Percentiles rank a stretch among this genome's conserved stretches.
These are phyloP conservation scores for Phanerodontia chrysosporium DNA, from an alignment of 768 basidiomycete genomes.

Conservation along the genomic window DNA sequence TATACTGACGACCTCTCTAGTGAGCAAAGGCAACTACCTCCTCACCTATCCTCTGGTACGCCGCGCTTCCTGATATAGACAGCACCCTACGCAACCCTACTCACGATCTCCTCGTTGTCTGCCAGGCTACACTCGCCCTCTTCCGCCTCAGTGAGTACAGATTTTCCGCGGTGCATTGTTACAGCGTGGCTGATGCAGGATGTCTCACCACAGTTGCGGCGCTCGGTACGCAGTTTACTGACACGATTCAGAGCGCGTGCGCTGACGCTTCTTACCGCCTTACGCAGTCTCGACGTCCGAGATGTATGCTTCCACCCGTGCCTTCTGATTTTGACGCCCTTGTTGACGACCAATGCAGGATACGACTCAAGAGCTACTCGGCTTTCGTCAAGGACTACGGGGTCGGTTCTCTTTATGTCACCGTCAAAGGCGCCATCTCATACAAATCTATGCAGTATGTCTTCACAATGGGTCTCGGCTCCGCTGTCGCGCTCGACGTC, in stretches of 20 bases:
- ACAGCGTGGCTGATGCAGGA: background rate
- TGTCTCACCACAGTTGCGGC: constrained; percentile 1
- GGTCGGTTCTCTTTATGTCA: constrained; percentile 6
- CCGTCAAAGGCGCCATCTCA: background rate
- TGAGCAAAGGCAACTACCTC: constrained; percentile 11
- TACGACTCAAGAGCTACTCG: constrained; percentile 8
- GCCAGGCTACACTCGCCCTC: constrained; percentile 10
- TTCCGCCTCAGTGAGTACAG: constrained; percentile 14
- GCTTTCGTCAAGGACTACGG: constrained; percentile 8
- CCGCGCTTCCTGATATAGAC: background rate
- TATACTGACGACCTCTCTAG: background rate
- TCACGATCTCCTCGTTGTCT: background rate
- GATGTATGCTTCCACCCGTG: constrained; percentile 2
- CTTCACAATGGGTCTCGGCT: constrained; percentile 15
- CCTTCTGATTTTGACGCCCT: background rate
- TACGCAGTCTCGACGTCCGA: constrained; percentile 12
- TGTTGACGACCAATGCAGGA: constrained; percentile 5
- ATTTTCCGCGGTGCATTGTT: background rate
- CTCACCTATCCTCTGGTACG: constrained; percentile 14
- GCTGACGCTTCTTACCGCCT: background rate
- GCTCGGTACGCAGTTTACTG: background rate
- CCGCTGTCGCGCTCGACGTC: constrained; percentile 14
- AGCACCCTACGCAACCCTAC: background rate
- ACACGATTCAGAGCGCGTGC: background rate
- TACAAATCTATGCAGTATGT: constrained; percentile 8